Base-by-base conservation (phyloP, 768 basidiomycete species). In the Gloeopeniophorella convolvens region DNA sequence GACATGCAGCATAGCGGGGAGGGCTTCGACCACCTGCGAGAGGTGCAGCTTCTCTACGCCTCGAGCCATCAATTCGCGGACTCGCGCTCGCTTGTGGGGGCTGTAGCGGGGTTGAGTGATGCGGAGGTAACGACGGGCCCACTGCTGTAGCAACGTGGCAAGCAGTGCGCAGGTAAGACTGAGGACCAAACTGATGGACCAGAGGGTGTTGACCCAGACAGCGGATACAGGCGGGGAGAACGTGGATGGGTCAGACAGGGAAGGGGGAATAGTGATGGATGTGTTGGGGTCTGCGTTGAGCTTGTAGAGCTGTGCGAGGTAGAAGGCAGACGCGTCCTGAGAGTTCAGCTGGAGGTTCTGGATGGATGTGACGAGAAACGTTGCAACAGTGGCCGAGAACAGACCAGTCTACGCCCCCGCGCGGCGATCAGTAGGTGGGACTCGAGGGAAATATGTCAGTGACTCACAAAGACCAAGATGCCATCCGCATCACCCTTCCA, bases 141-240 rank as follows among this genome's bases (percentile, higher is more conserved):
- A 50, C 30, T 50, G 42, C 33, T 45, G 49, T 10, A 50, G 5
- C 16, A 45, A 23, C 15, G 33, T 50, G 10, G 49, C 49, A 23
- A 34, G 27, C 13, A 50, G 10, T 6, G 42, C 49, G 18, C 42
- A 44, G 12, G 43, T 18, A 11, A 50, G 18, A 16, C 42, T 39
- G 16, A 21, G 42, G 18, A 21, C 41, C 10, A 50, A 15, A 30
- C 49, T 50, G n/a, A 50, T 13, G 16, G 35, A 44, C 49, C 49
- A 50, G 18, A 50, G 49, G 21, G 41, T n/a, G 24, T 50, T 50
- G 16, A 50, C 49, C 21, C 42, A 37, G 8, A 50, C 12, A n/a
- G 30, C 20, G 23, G 18, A 37, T 16, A 1, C 21, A 4, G 45
- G 35, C 3, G 34, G 45, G n/a, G 26, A 20, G 10, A 27, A 18